Percentiles rank a stretch among this genome's conserved stretches.
phyloP scores from a whole-genome alignment of 441 rosid genomes.

The Aleurites moluccanus region DNA sequence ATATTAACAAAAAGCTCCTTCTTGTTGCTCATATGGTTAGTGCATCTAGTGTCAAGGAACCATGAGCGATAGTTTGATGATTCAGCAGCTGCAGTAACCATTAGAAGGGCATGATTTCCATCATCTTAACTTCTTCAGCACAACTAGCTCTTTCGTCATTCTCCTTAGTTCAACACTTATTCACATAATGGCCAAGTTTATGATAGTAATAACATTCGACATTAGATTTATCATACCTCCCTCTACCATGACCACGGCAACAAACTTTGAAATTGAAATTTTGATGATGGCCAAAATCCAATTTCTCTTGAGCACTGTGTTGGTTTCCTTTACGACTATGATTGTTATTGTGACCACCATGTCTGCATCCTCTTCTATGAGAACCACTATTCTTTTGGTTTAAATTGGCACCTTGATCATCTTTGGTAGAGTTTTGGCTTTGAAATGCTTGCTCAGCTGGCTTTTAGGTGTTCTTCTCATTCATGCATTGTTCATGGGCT shows the following conservation, averaged over 20 bases:
- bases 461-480: neutral
- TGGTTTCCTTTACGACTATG: too few relatives aligned
- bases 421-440: neutral
- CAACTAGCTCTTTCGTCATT: too few relatives aligned
- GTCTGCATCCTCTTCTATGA: neutral
- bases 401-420: too few relatives aligned
- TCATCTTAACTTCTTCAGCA: neutral
- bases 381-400: neutral
- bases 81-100: neutral
- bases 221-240: neutral
- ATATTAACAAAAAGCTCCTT: neutral
- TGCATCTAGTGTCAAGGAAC: neutral
- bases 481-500: slow-evolving; percentile 3
- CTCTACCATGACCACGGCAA: neutral
- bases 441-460: slow-evolving; percentile 1
- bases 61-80: neutral
- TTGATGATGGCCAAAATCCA: too few relatives aligned
- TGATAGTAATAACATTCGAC: neutral
- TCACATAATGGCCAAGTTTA: neutral
- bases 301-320: too few relatives aligned
- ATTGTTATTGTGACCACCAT: neutral
- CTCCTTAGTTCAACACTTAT: neutral
- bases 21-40: neutral
- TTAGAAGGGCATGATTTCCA: neutral
- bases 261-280: too few relatives aligned